Conservation (phyloP, 805 yeast genomes). For the Zygoascus tannicola region DNA sequence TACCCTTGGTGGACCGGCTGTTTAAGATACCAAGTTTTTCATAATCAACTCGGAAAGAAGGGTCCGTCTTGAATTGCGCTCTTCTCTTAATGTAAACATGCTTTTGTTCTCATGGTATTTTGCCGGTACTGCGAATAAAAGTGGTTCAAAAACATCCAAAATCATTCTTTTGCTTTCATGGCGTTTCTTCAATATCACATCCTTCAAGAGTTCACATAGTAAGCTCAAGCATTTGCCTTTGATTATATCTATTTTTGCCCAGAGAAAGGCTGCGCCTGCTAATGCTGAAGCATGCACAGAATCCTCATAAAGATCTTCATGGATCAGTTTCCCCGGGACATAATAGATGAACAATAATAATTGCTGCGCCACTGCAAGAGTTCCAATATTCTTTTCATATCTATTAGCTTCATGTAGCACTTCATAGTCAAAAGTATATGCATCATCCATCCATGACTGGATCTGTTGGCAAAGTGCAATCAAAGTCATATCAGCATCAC, state of each 20-base stretch:
- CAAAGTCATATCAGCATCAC: background rate
- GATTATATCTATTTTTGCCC: background rate
- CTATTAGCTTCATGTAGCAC: conserved; percentile 22
- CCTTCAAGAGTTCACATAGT: background rate
- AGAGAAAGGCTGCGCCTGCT: background rate
- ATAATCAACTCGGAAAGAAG: background rate
- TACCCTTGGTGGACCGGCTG: conserved; percentile 61
- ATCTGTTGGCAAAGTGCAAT: conserved; percentile 16
- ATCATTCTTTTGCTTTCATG: conserved; percentile 15
- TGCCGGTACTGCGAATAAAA: conserved; percentile 20
- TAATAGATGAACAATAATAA: conserved; percentile 26
- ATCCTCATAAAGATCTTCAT: conserved; percentile 12
- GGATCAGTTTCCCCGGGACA: conserved; percentile 36
- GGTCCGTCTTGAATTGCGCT: background rate
- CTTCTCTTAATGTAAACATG: background rate
- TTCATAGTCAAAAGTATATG: conserved; percentile 24
- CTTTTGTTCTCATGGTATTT: background rate
- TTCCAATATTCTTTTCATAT: conserved; percentile 29
- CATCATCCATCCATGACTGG: conserved; percentile 29
- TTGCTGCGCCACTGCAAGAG: conserved; percentile 33
- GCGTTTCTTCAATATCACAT: background rate
- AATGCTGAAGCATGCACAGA: conserved; percentile 1
- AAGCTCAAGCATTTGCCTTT: background rate
- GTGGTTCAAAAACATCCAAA: conserved; percentile 26
- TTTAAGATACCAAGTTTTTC: background rate